A percentile compares a stretch with the other conserved stretches of the same genome.
Conservation (phyloP, 1,284 basidiomycete species). For the Cryptococcus sp. region DNA sequence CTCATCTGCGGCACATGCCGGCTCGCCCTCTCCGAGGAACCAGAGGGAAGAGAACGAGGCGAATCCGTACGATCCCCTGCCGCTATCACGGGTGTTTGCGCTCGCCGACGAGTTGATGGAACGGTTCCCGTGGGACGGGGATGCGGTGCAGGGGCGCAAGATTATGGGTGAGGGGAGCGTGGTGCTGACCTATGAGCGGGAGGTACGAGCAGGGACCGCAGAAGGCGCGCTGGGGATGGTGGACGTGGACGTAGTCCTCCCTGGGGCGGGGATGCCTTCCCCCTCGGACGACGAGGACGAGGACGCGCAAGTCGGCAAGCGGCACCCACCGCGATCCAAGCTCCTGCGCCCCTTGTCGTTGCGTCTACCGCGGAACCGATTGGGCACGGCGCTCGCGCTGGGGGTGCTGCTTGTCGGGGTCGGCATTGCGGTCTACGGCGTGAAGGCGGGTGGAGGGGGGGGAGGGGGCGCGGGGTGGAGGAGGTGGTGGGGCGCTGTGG, state of each 20-base stretch:
- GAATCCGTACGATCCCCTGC: conserved; percentile 42
- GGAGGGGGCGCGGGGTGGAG: conserved; percentile 20
- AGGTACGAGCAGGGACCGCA: conserved; percentile 9
- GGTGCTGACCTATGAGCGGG: conserved; percentile 37
- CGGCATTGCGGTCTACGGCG: conserved; percentile 36
- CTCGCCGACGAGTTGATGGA: conserved; percentile 39
- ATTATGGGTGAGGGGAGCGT: conserved; percentile 44
- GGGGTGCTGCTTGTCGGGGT: conserved; percentile 37
- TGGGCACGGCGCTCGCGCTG: conserved; percentile 32
- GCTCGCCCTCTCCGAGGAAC: background rate
- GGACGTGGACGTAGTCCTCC: conserved; percentile 14
- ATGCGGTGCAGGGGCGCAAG: conserved; percentile 34
- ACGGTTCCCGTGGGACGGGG: conserved; percentile 40
- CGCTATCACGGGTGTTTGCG: conserved; percentile 40
- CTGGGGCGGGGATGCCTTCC: conserved; percentile 9
- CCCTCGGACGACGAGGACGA: conserved; percentile 18
- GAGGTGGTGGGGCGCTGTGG: conserved; percentile 34
- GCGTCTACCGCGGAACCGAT: conserved; percentile 18
- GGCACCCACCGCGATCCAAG: no score
- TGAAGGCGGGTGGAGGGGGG: conserved; percentile 13
- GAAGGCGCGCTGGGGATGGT: conserved; percentile 9
- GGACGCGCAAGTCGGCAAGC: no score
- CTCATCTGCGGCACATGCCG: background rate
- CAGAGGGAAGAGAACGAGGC: conserved; percentile 15
- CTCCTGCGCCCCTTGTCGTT: background rate